A percentile compares a stretch with the other conserved stretches of the same genome.
These are phyloP conservation scores for Aspergillus ruber DNA, from an alignment of 2,329 filamentous ascomycete genomes.

Conservation along the genomic window DNA sequence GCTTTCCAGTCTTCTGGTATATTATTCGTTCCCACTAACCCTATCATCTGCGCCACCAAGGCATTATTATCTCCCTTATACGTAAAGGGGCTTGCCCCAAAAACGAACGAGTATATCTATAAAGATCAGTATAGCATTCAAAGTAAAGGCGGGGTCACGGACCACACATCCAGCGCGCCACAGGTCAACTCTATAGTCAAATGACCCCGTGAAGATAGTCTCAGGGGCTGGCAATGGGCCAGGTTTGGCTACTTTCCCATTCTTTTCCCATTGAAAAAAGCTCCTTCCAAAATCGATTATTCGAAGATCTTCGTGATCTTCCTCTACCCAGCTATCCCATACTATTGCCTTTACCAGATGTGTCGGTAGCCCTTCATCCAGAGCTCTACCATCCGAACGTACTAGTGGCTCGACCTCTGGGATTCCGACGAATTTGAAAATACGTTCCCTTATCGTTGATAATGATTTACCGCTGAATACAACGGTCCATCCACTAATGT, in stretches of 20 bases:
- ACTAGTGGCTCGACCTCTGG: constrained; percentile 13
- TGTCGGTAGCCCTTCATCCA: constrained; percentile 14
- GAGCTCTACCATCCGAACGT: constrained; percentile 15
- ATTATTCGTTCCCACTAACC: constrained; percentile 16
- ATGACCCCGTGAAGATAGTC: constrained; percentile 22
- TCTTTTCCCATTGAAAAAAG: constrained; percentile 16
- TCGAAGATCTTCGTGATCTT: constrained; percentile 20
- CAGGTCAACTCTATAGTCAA: constrained; percentile 27
- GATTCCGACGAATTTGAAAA: constrained; percentile 13
- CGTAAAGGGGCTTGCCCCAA: constrained; percentile 11
- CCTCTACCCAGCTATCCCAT: constrained; percentile 19
- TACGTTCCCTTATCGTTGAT: constrained; percentile 9
- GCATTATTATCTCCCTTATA: constrained; percentile 12
- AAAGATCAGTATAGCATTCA: constrained; percentile 1
- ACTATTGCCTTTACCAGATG: constrained; percentile 19
- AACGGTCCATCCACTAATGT: constrained; percentile 23
- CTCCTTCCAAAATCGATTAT: constrained; percentile 19
- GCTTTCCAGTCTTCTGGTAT: constrained; percentile 13
- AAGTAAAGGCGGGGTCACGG: constrained; percentile 4
- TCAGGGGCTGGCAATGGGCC: constrained; percentile 23
- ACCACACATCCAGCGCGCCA: constrained; percentile 23
- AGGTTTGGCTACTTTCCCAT: constrained; percentile 16
- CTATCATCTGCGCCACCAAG: constrained; percentile 15
- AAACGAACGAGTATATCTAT: constrained; percentile 17
- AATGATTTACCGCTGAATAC: constrained; percentile 17